Evolutionary conservation across 495 filamentous ascomycete genomes (phyloP).

Genomic region (Corynascus novoguineensis): DNA sequence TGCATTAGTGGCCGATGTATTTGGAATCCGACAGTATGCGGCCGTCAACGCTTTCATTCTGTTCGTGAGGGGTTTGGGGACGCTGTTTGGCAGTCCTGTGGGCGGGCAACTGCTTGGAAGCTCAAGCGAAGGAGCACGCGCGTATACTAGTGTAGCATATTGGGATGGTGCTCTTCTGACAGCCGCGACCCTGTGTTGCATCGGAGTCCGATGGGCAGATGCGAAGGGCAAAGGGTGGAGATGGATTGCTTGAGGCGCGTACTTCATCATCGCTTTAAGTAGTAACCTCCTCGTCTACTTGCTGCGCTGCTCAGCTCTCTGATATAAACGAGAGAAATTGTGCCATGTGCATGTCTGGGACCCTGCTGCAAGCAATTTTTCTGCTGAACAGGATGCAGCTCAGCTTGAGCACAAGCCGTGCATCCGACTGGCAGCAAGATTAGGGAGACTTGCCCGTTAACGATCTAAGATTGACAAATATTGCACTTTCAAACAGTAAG

Average conservation of each 20-base stretch:
- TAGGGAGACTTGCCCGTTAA: too few species aligned
- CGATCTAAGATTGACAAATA: too few species aligned
- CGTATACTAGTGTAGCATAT: constrained; percentile 28
- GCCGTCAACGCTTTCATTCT: constrained; percentile 55
- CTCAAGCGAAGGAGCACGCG: constrained; percentile 15
- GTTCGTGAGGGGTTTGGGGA: constrained; percentile 50
- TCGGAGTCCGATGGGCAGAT: constrained; percentile 37
- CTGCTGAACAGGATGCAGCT: too few species aligned
- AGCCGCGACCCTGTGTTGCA: constrained; percentile 27
- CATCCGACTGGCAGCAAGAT: too few species aligned
- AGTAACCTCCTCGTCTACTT: too few species aligned
- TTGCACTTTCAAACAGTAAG: too few species aligned
- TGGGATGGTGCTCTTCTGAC: constrained; percentile 37
- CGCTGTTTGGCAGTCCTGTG: constrained; percentile 50
- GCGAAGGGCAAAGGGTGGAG: constrained; percentile 32
- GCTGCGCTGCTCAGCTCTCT: too few species aligned
- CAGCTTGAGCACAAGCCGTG: too few species aligned
- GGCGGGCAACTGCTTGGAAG: constrained; percentile 38
- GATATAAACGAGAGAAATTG: too few species aligned
- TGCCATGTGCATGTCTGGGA: too few species aligned
- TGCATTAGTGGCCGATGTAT: constrained; percentile 51
- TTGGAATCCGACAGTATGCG: constrained; percentile 53
- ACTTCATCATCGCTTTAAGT: too few species aligned
- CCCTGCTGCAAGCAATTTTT: too few species aligned
- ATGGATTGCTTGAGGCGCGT: constrained; percentile 31